Percentiles rank a stretch among this genome's conserved stretches.
Evolutionary conservation across 257 asterid species (phyloP).

Genomic region (Solanum piurae): DNA sequence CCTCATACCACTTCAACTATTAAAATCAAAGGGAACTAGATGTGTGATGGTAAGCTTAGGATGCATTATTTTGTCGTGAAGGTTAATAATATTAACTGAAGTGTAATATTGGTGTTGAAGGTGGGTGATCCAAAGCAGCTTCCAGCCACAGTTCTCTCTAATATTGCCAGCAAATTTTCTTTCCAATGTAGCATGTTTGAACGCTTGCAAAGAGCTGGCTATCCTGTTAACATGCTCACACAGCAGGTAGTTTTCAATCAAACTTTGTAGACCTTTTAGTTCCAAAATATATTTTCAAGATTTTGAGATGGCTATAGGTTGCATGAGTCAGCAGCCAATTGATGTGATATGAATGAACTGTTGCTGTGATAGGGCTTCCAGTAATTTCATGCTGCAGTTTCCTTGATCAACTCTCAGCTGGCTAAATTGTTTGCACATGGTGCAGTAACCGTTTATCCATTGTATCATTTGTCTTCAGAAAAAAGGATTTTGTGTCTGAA

Average conservation of each 20-base stretch:
- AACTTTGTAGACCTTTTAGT: not conserved
- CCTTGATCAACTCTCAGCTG: not conserved
- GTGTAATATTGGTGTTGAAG: constrained; percentile 24
- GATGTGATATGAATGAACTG: not conserved
- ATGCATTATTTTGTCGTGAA: constrained; percentile 4
- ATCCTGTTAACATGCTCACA: constrained; percentile 92
- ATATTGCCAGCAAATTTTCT: constrained; percentile 77
- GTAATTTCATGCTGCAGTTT: not conserved
- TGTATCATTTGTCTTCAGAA: not conserved
- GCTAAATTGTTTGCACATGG: not conserved
- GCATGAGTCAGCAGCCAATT: not conserved
- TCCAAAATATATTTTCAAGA: not conserved
- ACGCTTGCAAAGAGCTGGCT: constrained; percentile 93
- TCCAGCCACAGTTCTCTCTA: constrained; percentile 95
- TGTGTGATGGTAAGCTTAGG: constrained; percentile 76
- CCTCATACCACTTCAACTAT: constrained; percentile 93
- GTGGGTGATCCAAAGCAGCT: constrained; percentile 99
- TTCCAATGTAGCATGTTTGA: constrained; percentile 99
- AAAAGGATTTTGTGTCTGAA: not conserved
- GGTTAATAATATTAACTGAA: constrained; percentile 9
- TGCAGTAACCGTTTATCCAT: not conserved
- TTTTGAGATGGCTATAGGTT: not conserved
- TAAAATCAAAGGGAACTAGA: constrained; percentile 79
- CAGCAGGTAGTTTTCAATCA: constrained; percentile 55
- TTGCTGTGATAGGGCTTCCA: not conserved